Base-by-base conservation (phyloP, 1,139 yeast genomes). In the Pichia kudriavzevii region DNA sequence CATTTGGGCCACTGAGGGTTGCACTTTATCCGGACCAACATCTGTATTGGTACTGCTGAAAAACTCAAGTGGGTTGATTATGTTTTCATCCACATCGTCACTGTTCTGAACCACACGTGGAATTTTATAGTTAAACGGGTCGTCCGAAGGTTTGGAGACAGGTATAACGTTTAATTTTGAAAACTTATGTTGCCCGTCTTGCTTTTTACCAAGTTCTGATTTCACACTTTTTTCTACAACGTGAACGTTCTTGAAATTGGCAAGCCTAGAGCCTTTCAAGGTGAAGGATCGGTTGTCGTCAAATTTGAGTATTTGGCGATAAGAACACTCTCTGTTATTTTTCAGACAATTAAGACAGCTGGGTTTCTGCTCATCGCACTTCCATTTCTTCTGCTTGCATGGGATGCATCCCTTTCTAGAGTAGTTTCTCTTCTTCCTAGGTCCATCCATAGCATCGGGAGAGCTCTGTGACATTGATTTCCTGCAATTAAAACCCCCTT, bases 311-410 rank as follows among this genome's bases (percentile, higher is more conserved):
- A 49, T 44, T 29, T 53, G 53, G 20, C 58, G 61, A 46, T 75
- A 75, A 3, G 57, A 56, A 49, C 83, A 76, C 2, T 47, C 47
- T 45, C 74, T 72, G 22, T 60, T 61, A 16, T 74, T 53, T 15
- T 75, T 55, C 4, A 66, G 46, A 48, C 85, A 78, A 43, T 74
- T 75, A 66, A 72, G 61, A 47, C 84, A 76, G 28, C 52, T 54
- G 1, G 81, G 81, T 42, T 72, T 72, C 1, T 62, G 63, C 48
- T 76, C 84, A 49, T 75, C 81, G 50, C 83, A 76, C 51, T 77
- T 78, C 59, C 74, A 67, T 49, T 75, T 73, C 33, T 83, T 58
- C 32, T 76, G 55, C 49, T 75, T 75, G 53, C 85, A 78, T 49
- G 75, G 80, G 15, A 60, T 57, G 46, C 85, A 78, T 3, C 84